Evolutionary conservation across 768 basidiomycete genomes (phyloP), one percentile per base, ranked within the genome.

Genomic region (Termitomyces sp.): DNA sequence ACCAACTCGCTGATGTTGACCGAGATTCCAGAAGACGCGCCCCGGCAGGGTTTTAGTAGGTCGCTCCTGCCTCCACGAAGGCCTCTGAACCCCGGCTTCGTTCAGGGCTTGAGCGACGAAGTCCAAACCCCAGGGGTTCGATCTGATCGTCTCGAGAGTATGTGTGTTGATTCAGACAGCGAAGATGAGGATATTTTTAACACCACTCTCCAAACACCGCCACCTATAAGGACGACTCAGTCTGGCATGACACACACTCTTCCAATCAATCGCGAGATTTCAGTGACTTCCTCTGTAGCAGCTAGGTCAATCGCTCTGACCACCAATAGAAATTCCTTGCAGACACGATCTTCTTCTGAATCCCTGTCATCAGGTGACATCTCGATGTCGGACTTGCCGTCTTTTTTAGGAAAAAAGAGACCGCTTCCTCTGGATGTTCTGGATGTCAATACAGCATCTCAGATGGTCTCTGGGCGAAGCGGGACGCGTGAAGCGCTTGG

Each of bases 51-150:
- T 88, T 89, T 89, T 88, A 76, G 68, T 60, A 66, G 67, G 82
- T 83, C 80, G 86, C 85, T 87, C 85, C 79, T 76, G 83, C 80
- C 73, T 68, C 80, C 75, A 70, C 82, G 76, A 79, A 80, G 83
- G 79, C 79, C 77, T 40, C 68, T 69, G 68, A 77, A 81, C 77
- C 79, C 82, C 78, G 75, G 80, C 81, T 81, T 76, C 71, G 80
- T 75, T 71, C 70, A 73, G 66, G 74, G 71, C 82, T 79, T 75
- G 83, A 85, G 86, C 85, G 84, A 86, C 79, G 68, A 71, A 58
- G 63, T 65, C 60, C 52, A 61, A 58, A 54, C 59, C 50, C 47
- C 62, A 38, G 79, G 82, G 82, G 80, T 78, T 74, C 69, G 71
- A 56, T 55, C 60, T 55, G 57, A 53, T 58, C 37, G 23, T 59